A percentile compares a stretch with the other conserved stretches of the same genome.
These are phyloP conservation scores for Wickerhamiella hasegawae DNA, from an alignment of 805 yeast species.

Conservation along the genomic window DNA sequence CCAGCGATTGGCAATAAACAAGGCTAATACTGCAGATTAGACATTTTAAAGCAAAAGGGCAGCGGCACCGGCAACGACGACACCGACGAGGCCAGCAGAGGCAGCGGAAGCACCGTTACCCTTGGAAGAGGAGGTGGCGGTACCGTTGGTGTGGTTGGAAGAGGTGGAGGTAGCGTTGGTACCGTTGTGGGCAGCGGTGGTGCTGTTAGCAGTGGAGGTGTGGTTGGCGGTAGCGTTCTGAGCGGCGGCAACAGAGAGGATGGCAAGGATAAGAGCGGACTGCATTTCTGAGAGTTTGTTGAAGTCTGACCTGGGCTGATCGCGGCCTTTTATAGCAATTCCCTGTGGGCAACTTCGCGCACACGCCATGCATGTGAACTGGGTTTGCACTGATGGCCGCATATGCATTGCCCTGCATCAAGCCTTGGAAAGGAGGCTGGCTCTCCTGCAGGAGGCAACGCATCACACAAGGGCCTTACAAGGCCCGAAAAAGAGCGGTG, in stretches of 20 bases:
- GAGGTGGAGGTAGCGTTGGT: neutral
- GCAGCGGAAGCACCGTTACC: conserved; percentile 1
- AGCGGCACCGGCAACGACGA: conserved; percentile 3
- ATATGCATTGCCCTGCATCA: neutral
- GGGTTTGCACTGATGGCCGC: too few species aligned
- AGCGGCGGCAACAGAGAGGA: neutral
- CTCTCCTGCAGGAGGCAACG: neutral
- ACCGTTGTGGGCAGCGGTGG: neutral
- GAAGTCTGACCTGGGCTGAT: neutral
- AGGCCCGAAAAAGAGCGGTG: too few species aligned
- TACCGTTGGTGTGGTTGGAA: neutral
- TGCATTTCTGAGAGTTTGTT: neutral
- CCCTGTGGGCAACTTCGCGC: neutral
- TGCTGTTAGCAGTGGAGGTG: neutral
- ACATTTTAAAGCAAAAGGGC: conserved; percentile 4
- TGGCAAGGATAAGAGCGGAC: neutral
- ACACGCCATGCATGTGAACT: neutral
- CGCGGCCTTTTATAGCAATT: neutral
- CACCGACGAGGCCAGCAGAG: conserved; percentile 3
- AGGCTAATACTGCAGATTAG: too few species aligned
- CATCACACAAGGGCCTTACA: too few species aligned
- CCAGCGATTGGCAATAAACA: too few species aligned
- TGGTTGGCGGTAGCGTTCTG: neutral
- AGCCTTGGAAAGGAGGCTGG: neutral
- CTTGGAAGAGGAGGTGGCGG: neutral